Base-by-base conservation (phyloP, 768 basidiomycete genomes). In the Xanthoconium stramineum region DNA sequence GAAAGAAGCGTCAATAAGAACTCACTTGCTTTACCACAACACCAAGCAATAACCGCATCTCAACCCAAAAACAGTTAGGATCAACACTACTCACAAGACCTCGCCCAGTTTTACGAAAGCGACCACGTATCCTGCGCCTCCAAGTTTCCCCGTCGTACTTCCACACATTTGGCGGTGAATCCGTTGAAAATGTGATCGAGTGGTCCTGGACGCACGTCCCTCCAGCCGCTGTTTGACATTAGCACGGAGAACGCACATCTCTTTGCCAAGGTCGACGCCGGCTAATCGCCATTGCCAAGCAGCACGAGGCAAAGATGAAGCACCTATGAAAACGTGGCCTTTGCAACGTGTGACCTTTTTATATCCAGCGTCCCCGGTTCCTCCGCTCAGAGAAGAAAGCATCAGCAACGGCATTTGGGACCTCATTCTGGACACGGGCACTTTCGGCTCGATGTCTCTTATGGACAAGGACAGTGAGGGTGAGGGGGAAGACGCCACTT, bases 361-460 rank as follows among this genome's bases (percentile, higher is more conserved):
- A 35, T 66, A 73, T 10, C 76, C 83, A 6, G 76, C 78, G 39
- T 83, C 85, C 2, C 73, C 74, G 14, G 46, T 64, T 8, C 55
- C 68, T 8, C 51, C 53, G 36, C 60, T 58, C 39, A 47, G n/a
- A 49, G 57, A 9, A 12, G 59, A 55, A 36, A 24, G 20, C 6
- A 36, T 44, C 1, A 44, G 53, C 20, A 58, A 58, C 7, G 56
- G 61, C 5, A 56, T 66, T 11, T 94, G 91, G 91, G 88, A 91
- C 65, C 71, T 92, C 7, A 65, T 93, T 15, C 65, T 93, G 54
- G 91, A 94, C 71, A 94, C 93, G 68, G 91, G 91, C n/a, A 94
- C 91, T 0, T 91, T 83, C 64, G 91, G 93, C 64, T 89, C 91
- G 7, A 91, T 93, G 48, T 87, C 89, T 0, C 72, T 94, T 38